Conservation (phyloP, 345 rosid genomes). For the Microthlaspi erraticum region DNA sequence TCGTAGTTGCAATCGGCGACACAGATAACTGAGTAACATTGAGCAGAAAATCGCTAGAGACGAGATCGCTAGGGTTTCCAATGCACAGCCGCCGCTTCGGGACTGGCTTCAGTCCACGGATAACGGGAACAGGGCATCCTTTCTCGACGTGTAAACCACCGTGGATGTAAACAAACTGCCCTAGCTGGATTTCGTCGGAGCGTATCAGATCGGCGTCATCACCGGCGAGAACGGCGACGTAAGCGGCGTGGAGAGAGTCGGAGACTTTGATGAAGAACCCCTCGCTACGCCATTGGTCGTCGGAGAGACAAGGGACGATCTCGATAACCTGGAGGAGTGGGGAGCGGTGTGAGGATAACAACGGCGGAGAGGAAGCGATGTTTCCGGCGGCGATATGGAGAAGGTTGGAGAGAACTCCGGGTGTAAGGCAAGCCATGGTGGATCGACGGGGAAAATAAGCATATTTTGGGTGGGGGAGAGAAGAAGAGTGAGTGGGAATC, state of each 20-base stretch:
- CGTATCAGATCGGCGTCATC: conserved; percentile 54
- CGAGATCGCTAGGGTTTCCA: conserved; percentile 57
- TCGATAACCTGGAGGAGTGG: conserved; percentile 61
- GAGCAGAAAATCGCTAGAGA: conserved; percentile 48
- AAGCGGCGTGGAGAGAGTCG: conserved; percentile 59
- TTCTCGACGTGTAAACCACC: conserved; percentile 47
- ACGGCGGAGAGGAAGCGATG: conserved; percentile 28
- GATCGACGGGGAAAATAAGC: conserved; percentile 14
- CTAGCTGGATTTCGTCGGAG: conserved; percentile 54
- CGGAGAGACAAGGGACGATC: conserved; percentile 55
- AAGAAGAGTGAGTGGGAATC: conserved; percentile 34
- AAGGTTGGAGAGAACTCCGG: conserved; percentile 59
- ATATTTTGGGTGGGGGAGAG: conserved; percentile 18
- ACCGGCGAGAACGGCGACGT: conserved; percentile 50
- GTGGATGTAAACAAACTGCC: conserved; percentile 57
- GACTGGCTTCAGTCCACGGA: conserved; percentile 53
- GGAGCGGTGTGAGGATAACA: conserved; percentile 43
- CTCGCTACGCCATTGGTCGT: conserved; percentile 54
- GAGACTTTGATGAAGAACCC: conserved; percentile 62
- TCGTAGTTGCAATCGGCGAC: background rate
- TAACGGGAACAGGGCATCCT: conserved; percentile 55
- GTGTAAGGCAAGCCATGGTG: conserved; percentile 56
- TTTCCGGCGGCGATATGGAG: conserved; percentile 47
- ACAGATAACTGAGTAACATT: conserved; percentile 25
- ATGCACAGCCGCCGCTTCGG: conserved; percentile 51